Percentiles rank a stretch among this genome's conserved stretches.
phyloP scores from a whole-genome alignment of 345 rosid species.

The Sonneratia caseolaris region DNA sequence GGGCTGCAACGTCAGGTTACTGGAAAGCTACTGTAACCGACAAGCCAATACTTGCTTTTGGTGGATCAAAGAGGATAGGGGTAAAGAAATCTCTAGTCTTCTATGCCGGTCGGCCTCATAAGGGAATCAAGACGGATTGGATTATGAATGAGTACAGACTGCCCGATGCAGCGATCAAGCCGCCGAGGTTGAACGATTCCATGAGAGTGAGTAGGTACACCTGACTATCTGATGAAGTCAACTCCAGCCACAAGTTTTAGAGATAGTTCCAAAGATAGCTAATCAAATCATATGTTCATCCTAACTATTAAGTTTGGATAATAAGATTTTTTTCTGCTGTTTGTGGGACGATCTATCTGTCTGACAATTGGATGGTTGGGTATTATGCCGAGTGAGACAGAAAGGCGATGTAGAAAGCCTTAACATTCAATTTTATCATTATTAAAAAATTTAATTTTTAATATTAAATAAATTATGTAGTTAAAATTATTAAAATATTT shows the following conservation, averaged over 20 bases:
- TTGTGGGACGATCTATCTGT: background rate
- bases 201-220: constrained; percentile 38
- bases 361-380: constrained; percentile 46
- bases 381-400: constrained; percentile 36
- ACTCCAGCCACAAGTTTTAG: background rate
- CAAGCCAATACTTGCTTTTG: constrained; percentile 26
- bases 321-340: background rate
- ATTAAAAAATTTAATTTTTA: no score
- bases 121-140: constrained; percentile 45
- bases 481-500: no score
- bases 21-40: constrained; percentile 43
- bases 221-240: background rate
- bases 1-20: constrained; percentile 35
- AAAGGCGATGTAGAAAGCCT: constrained; percentile 9
- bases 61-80: constrained; percentile 31
- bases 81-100: constrained; percentile 47
- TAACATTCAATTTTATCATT: no score
- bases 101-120: constrained; percentile 32
- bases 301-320: background rate
- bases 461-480: no score
- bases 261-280: no score
- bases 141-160: constrained; percentile 45
- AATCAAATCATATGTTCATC: background rate
- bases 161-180: constrained; percentile 14
- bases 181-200: constrained; percentile 25